phyloP scores from a whole-genome alignment of 1,139 yeast species.

The Saccharomyces hybrid region DNA sequence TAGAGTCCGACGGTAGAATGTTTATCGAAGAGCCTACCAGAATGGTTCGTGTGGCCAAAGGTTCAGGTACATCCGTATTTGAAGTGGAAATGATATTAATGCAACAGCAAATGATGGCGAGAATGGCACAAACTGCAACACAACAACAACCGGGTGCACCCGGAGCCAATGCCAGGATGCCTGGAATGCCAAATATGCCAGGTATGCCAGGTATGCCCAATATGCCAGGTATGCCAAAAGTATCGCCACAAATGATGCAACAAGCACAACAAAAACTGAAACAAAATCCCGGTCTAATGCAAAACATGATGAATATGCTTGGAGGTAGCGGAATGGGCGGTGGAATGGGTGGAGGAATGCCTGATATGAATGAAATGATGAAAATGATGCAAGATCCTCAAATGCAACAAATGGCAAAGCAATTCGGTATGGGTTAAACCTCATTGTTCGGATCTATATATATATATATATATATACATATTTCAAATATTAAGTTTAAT shows the following conservation, averaged over 20 bases:
- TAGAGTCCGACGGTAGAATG: slow-evolving; percentile 81
- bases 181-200: slow-evolving; percentile 30
- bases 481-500: not conserved
- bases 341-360: slow-evolving; percentile 40
- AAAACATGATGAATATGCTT: slow-evolving; percentile 45
- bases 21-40: slow-evolving; percentile 79
- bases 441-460: not conserved
- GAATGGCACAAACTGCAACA: slow-evolving; percentile 72
- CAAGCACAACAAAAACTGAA: slow-evolving; percentile 49
- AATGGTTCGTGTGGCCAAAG: slow-evolving; percentile 84
- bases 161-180: slow-evolving; percentile 26
- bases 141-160: not conserved
- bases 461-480: not conserved
- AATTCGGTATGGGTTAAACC: slow-evolving; percentile 39
- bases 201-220: slow-evolving; percentile 36
- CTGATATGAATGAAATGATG: slow-evolving; percentile 47
- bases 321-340: slow-evolving; percentile 42
- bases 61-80: slow-evolving; percentile 89
- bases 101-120: slow-evolving; percentile 92
- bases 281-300: slow-evolving; percentile 62
- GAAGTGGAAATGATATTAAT: slow-evolving; percentile 89
- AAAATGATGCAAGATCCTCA: slow-evolving; percentile 61
- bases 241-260: slow-evolving; percentile 34
- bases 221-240: slow-evolving; percentile 35
- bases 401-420: slow-evolving; percentile 74